Evolutionary conservation across 106 monocot genomes (phyloP).

Genomic region (Dendrobium chrysotoxum): DNA sequence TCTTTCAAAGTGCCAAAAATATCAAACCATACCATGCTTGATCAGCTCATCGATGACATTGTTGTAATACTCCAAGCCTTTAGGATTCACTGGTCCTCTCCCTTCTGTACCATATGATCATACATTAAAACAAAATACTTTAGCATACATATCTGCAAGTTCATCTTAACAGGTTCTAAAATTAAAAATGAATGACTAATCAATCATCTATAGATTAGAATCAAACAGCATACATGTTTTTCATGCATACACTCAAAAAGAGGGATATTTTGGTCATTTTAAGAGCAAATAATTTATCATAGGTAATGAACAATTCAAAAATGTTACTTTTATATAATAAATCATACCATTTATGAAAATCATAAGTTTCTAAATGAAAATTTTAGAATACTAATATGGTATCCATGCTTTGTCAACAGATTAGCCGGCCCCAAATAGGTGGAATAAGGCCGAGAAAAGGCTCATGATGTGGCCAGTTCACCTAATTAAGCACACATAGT

Average conservation of each 20-base stretch:
- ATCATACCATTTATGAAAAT: not conserved
- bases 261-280: not conserved
- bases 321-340: not conserved
- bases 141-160: not conserved
- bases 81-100: conserved; percentile 12
- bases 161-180: not conserved
- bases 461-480: not conserved
- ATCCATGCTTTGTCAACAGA: not conserved
- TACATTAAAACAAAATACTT: not conserved
- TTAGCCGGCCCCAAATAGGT: not conserved
- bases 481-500: not conserved
- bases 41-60: conserved; percentile 10
- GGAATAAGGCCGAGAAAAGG: not conserved
- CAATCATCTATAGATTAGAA: not conserved
- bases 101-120: conserved; percentile 8
- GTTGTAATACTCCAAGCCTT: conserved; percentile 15
- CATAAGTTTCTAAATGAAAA: not conserved
- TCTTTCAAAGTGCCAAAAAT: not conserved
- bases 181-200: not conserved
- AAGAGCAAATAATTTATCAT: not conserved
- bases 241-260: not conserved
- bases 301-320: not conserved
- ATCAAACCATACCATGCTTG: not conserved
- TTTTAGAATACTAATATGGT: not conserved
- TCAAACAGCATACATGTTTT: not conserved